A percentile compares a stretch with the other conserved stretches of the same genome.
phyloP scores from a whole-genome alignment of 2,329 filamentous ascomycete genomes.

The Aspergillus transmontanensis region DNA sequence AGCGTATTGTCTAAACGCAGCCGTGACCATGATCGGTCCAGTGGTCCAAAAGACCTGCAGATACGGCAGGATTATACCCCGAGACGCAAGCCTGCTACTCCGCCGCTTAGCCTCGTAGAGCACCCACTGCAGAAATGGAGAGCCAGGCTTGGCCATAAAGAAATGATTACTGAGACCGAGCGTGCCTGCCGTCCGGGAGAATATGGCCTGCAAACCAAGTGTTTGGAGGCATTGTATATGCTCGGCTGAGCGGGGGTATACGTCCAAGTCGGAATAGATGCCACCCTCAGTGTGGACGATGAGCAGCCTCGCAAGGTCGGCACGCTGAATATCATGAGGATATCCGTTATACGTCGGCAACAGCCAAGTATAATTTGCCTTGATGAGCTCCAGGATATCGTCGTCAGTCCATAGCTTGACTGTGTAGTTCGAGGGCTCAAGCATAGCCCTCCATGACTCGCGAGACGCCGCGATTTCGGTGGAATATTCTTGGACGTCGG shows the following conservation, averaged over 20 bases:
- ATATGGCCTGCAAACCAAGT: slow-evolving; percentile 18
- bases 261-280: slow-evolving; percentile 23
- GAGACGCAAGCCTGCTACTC: slow-evolving; percentile 4
- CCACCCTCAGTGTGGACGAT: slow-evolving; percentile 16
- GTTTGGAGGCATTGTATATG: slow-evolving; percentile 20
- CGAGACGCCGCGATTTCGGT: too few relatives aligned
- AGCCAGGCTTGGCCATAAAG: slow-evolving; percentile 22
- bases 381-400: slow-evolving; percentile 18
- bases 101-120: slow-evolving; percentile 22
- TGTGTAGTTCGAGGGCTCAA: slow-evolving; percentile 11
- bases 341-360: slow-evolving; percentile 20
- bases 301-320: slow-evolving; percentile 22
- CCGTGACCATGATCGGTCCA: slow-evolving; percentile 23
- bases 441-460: too few relatives aligned
- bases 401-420: slow-evolving; percentile 25
- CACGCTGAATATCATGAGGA: slow-evolving; percentile 23
- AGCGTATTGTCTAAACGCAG: slow-evolving; percentile 17
- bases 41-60: slow-evolving; percentile 26
- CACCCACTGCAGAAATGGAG: slow-evolving; percentile 17
- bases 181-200: slow-evolving; percentile 17
- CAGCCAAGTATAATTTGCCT: slow-evolving; percentile 19
- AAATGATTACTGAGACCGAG: slow-evolving; percentile 24
- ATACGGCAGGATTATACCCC: slow-evolving; percentile 18
- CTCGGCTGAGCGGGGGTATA: slow-evolving; percentile 15
- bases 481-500: too few relatives aligned